Evolutionary conservation across 2,329 filamentous ascomycete genomes (phyloP).

Genomic region (Alternaria arborescens): DNA sequence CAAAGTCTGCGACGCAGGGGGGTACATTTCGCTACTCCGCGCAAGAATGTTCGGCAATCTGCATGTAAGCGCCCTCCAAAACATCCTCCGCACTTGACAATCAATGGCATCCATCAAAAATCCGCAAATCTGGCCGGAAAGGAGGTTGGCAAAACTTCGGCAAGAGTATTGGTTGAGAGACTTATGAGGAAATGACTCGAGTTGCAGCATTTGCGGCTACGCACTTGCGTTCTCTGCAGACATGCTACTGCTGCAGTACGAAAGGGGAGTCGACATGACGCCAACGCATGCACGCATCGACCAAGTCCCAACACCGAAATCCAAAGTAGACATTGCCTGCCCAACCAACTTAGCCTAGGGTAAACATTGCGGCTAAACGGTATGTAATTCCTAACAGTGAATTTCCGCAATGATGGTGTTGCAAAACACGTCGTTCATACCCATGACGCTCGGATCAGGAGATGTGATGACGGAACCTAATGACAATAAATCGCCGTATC

Average conservation of each 20-base stretch:
- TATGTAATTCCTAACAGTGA: background rate
- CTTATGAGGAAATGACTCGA: constrained; percentile 27
- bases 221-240: constrained; percentile 21
- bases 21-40: constrained; percentile 14
- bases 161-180: constrained; percentile 11
- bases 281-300: constrained; percentile 40
- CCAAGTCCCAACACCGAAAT: constrained; percentile 25
- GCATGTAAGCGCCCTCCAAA: constrained; percentile 32
- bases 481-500: background rate
- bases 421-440: background rate
- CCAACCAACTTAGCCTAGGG: constrained; percentile 36
- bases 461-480: background rate
- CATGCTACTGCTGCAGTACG: constrained; percentile 29
- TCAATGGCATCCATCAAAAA: constrained; percentile 7
- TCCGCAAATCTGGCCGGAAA: background rate
- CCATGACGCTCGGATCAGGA: background rate
- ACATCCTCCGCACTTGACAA: constrained; percentile 5
- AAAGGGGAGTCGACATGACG: constrained; percentile 40
- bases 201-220: constrained; percentile 25
- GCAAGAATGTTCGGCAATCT: constrained; percentile 17
- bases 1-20: constrained; percentile 40
- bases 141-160: constrained; percentile 1
- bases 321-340: constrained; percentile 9
- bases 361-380: constrained; percentile 15
- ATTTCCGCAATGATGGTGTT: background rate